These are phyloP conservation scores for Gilbertella persicaria DNA, from an alignment of 371 early-diverging fungal species.

Conservation along the genomic window DNA sequence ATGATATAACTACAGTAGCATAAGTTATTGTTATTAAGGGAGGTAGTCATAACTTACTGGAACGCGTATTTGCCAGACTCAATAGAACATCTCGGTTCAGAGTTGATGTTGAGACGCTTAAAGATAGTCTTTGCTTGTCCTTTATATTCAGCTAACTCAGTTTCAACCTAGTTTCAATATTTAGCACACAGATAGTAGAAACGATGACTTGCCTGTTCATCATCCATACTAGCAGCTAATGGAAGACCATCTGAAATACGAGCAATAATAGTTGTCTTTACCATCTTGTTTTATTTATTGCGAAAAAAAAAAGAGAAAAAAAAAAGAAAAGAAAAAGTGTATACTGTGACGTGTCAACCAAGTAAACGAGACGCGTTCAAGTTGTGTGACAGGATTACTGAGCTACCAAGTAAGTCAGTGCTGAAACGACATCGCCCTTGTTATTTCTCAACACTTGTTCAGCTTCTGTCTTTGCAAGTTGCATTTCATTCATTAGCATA, in stretches of 20 bases:
- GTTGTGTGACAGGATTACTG: slow-evolving; percentile 7
- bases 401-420: slow-evolving; percentile 40
- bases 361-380: not conserved
- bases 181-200: slow-evolving; percentile 2
- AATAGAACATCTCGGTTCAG: slow-evolving; percentile 94
- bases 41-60: slow-evolving; percentile 66
- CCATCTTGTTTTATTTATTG: slow-evolving; percentile 59
- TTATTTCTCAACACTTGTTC: slow-evolving; percentile 43
- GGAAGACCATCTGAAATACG: slow-evolving; percentile 94
- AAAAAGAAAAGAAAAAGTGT: slow-evolving; percentile 1
- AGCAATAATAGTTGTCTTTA: slow-evolving; percentile 92
- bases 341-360: slow-evolving; percentile 7
- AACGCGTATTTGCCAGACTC: slow-evolving; percentile 87
- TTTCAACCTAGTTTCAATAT: slow-evolving; percentile 52
- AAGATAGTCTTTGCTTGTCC: slow-evolving; percentile 91
- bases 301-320: slow-evolving; percentile 3
- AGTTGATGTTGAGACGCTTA: slow-evolving; percentile 79
- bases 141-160: slow-evolving; percentile 90
- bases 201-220: slow-evolving; percentile 78
- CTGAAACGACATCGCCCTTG: slow-evolving; percentile 40
- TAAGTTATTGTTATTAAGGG: no score
- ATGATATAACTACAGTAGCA: slow-evolving; percentile 79
- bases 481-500: slow-evolving; percentile 39
- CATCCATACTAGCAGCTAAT: slow-evolving; percentile 96
- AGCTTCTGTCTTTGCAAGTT: slow-evolving; percentile 41